phyloP scores from a whole-genome alignment of 2,329 filamentous ascomycete genomes.

The Macroventuria anomochaeta region DNA sequence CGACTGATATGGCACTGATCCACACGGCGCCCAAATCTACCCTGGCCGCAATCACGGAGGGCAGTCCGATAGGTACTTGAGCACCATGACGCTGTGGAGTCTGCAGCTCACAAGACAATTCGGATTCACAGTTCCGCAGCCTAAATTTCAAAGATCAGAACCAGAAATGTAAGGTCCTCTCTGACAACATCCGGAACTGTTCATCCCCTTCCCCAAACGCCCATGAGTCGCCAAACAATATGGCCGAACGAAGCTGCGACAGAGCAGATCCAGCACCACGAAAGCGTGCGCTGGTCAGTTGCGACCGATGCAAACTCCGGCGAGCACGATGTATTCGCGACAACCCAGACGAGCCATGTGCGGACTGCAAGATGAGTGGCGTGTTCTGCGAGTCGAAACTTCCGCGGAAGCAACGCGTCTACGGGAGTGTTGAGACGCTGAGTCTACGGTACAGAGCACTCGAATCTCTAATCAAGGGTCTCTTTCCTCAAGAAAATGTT shows the following conservation, averaged over 20 bases:
- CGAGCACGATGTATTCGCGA: constrained; percentile 39
- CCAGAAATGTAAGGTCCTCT: constrained; percentile 4
- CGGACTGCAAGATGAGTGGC: constrained; percentile 49
- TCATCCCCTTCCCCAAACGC: constrained; percentile 3
- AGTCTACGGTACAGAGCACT: constrained; percentile 53
- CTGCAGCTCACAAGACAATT: constrained; percentile 9
- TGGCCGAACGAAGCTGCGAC: constrained; percentile 17
- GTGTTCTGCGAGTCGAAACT: constrained; percentile 53
- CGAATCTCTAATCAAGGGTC: constrained; percentile 51
- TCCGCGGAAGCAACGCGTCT: constrained; percentile 55
- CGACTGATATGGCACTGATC: constrained; percentile 18
- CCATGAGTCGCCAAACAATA: constrained; percentile 14
- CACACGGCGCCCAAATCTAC: constrained; percentile 16
- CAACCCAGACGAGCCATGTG: constrained; percentile 43
- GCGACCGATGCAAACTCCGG: constrained; percentile 41
- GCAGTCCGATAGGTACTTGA: constrained; percentile 17
- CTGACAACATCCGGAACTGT: constrained; percentile 16
- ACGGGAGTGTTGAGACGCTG: constrained; percentile 56
- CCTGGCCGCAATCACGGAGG: constrained; percentile 18
- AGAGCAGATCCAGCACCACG: constrained; percentile 30
- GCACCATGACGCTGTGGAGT: constrained; percentile 19
- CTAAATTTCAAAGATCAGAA: constrained; percentile 6
- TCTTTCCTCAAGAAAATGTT: constrained; percentile 51
- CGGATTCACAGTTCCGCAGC: constrained; percentile 12
- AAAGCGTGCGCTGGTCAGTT: constrained; percentile 41